A percentile compares a stretch with the other conserved stretches of the same genome.
Evolutionary conservation across 345 rosid genomes (phyloP).

Genomic region (Combretum micranthum): DNA sequence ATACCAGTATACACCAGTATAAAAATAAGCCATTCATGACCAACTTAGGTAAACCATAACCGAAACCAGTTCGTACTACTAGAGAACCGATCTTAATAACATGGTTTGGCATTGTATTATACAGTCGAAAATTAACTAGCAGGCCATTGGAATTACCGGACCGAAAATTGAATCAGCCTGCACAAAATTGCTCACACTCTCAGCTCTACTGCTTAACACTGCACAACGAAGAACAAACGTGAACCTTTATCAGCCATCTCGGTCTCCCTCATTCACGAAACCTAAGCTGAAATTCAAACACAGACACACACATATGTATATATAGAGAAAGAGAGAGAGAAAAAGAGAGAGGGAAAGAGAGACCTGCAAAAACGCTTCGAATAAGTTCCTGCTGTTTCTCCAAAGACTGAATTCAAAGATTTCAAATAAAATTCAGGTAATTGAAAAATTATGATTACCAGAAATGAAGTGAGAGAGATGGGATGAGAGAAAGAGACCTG

Average conservation of each 20-base stretch:
- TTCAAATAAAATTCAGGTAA: conserved; percentile 3
- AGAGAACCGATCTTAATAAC: too few relatives aligned
- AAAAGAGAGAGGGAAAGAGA: conserved; percentile 5
- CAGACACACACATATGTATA: neutral
- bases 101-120: neutral
- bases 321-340: neutral
- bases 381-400: conserved; percentile 92
- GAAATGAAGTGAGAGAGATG: neutral
- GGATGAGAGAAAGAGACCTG: conserved; percentile 28
- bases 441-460: neutral
- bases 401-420: conserved; percentile 34
- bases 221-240: neutral
- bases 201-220: conserved; percentile 86
- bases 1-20: too few relatives aligned
- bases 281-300: neutral
- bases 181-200: conserved; percentile 81
- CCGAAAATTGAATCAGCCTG: conserved; percentile 78
- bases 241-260: neutral
- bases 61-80: too few relatives aligned
- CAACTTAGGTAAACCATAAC: too few relatives aligned
- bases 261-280: neutral
- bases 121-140: neutral
- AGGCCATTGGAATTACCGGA: conserved; percentile 35
- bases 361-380: conserved; percentile 77
- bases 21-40: too few relatives aligned